Base-by-base conservation (phyloP, 2,329 filamentous ascomycete species). In the Cordyceps cicadae region DNA sequence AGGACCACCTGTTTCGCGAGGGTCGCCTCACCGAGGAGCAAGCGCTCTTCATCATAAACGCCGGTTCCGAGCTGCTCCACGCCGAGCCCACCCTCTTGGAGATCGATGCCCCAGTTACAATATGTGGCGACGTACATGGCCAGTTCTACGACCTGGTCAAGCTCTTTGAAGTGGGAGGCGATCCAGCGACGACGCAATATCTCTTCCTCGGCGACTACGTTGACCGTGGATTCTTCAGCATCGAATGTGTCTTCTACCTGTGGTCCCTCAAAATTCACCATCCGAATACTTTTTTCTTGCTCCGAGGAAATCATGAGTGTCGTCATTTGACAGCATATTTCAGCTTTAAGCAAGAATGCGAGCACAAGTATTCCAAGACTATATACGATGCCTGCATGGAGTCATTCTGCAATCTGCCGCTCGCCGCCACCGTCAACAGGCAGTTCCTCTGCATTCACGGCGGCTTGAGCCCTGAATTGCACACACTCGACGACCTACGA, bases 121-220 rank as follows among this genome's bases (percentile, higher is more conserved):
- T 99, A 56, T 99, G 94, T 70, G 94, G 94, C 72, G 94, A 99
- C 71, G 92, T 99, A 57, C 94, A 99, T 75, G 94, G 94, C 67
- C 94, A 99, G 77, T 99, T 97, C 79, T 99, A 96, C 75, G 94
- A 99, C 75, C 78, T 99, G 71, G 97, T 99, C 93, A 99, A 99
- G 81, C 83, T 99, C 37, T 99, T 99, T 70, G 94, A 99, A 76
- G 94, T 99, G 56, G 94, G 94, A 67, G 94, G 94, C 65, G 94
- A 99, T 74, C 94, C 94, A 43, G 86, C 92, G 57, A 94, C 97
- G 78, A 99, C 94, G 34, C 81, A 94, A 70, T 99, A 99, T 76
- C 85, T 99, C 63, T 99, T 99, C 77, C 80, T 99, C 65, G 94
- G 94, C 64, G 94, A 99, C 76, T 99, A 99, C 72, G 94, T 99